Evolutionary conservation across 257 asterid genomes (phyloP).

Genomic region (Fraxinus anomala): DNA sequence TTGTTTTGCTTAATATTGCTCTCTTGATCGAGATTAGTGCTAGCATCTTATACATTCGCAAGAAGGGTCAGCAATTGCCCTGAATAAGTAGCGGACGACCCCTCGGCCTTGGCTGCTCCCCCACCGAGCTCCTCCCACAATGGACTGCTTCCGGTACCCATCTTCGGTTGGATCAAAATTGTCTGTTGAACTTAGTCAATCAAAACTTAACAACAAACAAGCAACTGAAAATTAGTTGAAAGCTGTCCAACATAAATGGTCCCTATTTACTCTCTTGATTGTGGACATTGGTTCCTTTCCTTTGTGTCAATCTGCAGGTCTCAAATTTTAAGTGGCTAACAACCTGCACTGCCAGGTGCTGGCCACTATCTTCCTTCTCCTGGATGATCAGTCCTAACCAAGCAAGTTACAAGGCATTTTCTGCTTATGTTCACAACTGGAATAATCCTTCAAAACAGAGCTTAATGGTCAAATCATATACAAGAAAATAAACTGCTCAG

Average conservation of each 20-base stretch:
- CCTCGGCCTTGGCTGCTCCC: background rate
- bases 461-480: no score
- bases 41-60: no score
- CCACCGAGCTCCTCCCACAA: background rate
- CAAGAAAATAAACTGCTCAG: no score
- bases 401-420: background rate
- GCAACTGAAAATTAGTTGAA: constrained; percentile 12
- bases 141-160: background rate
- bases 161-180: constrained; percentile 26
- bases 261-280: constrained; percentile 24
- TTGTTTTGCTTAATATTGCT: no score
- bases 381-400: background rate
- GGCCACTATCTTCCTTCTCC: background rate
- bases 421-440: background rate
- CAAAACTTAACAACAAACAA: constrained; percentile 36
- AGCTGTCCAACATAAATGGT: constrained; percentile 29
- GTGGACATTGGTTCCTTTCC: background rate
- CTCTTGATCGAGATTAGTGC: no score
- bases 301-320: background rate
- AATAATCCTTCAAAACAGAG: background rate
- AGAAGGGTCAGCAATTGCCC: no score
- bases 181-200: constrained; percentile 13
- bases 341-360: background rate
- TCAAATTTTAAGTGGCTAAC: background rate
- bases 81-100: background rate